These are phyloP conservation scores for Tylopilus intermedius DNA, from an alignment of 768 basidiomycete genomes.

Conservation along the genomic window DNA sequence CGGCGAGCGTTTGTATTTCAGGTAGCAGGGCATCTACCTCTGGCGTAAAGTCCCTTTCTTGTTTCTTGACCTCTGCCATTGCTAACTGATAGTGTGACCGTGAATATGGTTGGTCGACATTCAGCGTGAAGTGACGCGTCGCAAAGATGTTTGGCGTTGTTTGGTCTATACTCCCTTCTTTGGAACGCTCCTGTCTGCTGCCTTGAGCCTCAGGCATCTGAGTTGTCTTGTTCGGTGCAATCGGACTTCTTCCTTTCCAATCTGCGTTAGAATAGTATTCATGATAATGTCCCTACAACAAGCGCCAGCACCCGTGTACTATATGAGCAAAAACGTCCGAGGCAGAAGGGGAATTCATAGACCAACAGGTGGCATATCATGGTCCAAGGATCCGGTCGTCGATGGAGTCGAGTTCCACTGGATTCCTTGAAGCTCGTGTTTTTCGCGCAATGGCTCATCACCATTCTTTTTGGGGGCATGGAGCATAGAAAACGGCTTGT, in stretches of 20 bases:
- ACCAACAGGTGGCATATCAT: constrained; percentile 44
- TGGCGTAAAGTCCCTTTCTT: constrained; percentile 80
- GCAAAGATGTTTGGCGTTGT: constrained; percentile 46
- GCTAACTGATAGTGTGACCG: constrained; percentile 39
- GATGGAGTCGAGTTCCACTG: constrained; percentile 24
- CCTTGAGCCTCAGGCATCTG: too few species aligned
- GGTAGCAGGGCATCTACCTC: constrained; percentile 78
- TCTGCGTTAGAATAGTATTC: constrained; percentile 34
- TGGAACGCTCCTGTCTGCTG: constrained; percentile 19
- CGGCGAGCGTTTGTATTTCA: constrained; percentile 59
- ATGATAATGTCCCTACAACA: constrained; percentile 40
- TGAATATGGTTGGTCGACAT: constrained; percentile 35
- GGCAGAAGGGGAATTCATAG: constrained; percentile 40
- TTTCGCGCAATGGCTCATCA: constrained; percentile 26
- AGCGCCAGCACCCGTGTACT: constrained; percentile 43
- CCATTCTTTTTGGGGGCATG: constrained; percentile 28
- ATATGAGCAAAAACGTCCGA: constrained; percentile 39
- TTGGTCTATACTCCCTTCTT: constrained; percentile 21
- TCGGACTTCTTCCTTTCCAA: constrained; percentile 24
- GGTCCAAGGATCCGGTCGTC: constrained; percentile 25
- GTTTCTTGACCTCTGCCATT: constrained; percentile 80
- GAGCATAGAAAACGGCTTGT: constrained; percentile 33
- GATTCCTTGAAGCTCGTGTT: constrained; percentile 26
- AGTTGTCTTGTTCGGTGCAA: constrained; percentile 25
- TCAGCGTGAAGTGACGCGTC: constrained; percentile 54